phyloP scores from a whole-genome alignment of 345 rosid species.

The Physaria fendleri region DNA sequence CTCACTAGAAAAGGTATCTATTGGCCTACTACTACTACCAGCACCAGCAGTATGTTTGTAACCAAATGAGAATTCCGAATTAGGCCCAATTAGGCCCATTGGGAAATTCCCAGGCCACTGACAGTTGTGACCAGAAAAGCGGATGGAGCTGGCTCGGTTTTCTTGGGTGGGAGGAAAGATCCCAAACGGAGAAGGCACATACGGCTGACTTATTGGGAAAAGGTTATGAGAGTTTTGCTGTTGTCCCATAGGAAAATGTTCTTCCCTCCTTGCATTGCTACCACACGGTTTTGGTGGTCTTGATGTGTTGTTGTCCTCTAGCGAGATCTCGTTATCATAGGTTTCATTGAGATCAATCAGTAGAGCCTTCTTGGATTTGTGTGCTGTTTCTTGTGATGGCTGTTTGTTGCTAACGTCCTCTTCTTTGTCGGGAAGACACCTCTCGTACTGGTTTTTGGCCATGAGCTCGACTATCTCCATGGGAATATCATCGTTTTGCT shows the following conservation, averaged over 20 bases:
- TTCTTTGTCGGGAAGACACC: slow-evolving; percentile 67
- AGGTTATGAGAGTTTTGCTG: slow-evolving; percentile 33
- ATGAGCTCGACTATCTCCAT: slow-evolving; percentile 94
- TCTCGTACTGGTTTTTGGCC: slow-evolving; percentile 88
- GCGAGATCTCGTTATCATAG: slow-evolving; percentile 35
- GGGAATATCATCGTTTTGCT: slow-evolving; percentile 79
- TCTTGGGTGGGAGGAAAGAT: slow-evolving; percentile 40
- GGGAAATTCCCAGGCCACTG: slow-evolving; percentile 43
- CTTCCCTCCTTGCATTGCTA: slow-evolving; percentile 37
- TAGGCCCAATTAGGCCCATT: slow-evolving; percentile 34
- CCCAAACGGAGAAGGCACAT: slow-evolving; percentile 32
- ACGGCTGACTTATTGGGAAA: slow-evolving; percentile 41
- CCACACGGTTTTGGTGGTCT: slow-evolving; percentile 32
- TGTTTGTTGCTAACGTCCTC: slow-evolving; percentile 29
- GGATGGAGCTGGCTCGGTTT: slow-evolving; percentile 36
- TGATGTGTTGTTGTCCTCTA: slow-evolving; percentile 40
- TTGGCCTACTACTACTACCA: slow-evolving; percentile 28
- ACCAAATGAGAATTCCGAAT: slow-evolving; percentile 41
- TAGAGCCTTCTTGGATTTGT: slow-evolving; percentile 28
- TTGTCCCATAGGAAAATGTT: too few species aligned
- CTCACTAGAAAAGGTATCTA: slow-evolving; percentile 59
- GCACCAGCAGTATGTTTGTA: slow-evolving; percentile 41
- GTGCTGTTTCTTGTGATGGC: too few species aligned
- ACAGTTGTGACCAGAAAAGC: slow-evolving; percentile 40
- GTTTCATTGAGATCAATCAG: slow-evolving; percentile 42